A percentile compares a stretch with the other conserved stretches of the same genome.
phyloP scores from a whole-genome alignment of 305 asterid genomes.

The Stenogyne calaminthoides region DNA sequence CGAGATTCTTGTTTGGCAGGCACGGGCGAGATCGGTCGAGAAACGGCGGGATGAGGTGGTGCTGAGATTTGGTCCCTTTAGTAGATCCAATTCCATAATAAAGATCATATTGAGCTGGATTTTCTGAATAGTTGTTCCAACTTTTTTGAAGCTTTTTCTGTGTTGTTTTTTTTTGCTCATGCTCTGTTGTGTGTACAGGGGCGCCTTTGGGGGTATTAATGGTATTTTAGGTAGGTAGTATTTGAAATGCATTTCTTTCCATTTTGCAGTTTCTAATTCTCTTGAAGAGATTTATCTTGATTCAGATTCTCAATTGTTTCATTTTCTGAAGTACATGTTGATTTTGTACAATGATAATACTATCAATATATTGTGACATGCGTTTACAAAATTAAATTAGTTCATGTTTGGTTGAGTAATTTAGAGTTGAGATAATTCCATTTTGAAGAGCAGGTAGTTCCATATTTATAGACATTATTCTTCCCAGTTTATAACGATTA shows the following conservation, averaged over 20 bases:
- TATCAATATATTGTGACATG: neutral
- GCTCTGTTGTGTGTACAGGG: neutral
- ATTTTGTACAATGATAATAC: neutral
- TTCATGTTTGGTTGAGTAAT: neutral
- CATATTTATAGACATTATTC: too few species aligned
- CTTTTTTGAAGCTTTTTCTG: neutral
- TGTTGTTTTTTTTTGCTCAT: neutral
- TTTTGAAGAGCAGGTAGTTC: too few species aligned
- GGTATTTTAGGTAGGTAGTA: neutral
- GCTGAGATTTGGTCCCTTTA: neutral
- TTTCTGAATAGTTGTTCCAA: neutral
- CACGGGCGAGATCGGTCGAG: conserved; percentile 46
- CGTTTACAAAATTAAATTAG: neutral
- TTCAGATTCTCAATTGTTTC: neutral
- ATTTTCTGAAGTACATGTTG: neutral
- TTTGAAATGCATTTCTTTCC: neutral
- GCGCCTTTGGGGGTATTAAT: neutral
- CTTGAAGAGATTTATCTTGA: neutral
- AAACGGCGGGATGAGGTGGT: conserved; percentile 23
- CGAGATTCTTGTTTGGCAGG: conserved; percentile 42
- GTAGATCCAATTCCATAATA: neutral
- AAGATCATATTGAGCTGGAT: neutral
- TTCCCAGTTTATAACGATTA: too few species aligned
- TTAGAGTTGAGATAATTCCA: too few species aligned
- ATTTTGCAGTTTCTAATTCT: neutral